Evolutionary conservation across 225 moss, liverwort and hornwort genomes (phyloP).

Genomic region (Polytrichum commune): DNA sequence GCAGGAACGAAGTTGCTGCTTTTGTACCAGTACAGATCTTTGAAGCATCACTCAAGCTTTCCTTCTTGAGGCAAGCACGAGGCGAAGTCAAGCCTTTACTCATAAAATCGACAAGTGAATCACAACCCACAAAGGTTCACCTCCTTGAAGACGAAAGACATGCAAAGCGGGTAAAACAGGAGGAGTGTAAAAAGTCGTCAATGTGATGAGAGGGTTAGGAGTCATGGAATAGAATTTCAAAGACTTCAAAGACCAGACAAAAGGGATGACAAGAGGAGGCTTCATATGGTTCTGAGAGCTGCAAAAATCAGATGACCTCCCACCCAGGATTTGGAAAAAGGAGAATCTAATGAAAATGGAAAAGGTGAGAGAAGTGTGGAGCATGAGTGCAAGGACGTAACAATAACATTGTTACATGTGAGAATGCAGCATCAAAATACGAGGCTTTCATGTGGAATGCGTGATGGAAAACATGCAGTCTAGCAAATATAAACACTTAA

Average conservation of each 20-base stretch:
- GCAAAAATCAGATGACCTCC: neutral
- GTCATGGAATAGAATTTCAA: neutral
- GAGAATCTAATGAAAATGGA: neutral
- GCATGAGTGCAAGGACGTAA: neutral
- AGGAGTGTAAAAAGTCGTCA: neutral
- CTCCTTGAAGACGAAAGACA: slow-evolving; percentile 3
- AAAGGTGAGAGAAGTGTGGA: neutral
- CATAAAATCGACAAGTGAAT: neutral
- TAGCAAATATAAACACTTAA: too few species aligned
- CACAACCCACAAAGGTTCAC: neutral
- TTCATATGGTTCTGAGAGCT: neutral
- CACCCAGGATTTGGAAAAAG: neutral
- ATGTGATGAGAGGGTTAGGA: neutral
- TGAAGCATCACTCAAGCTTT: slow-evolving; percentile 6
- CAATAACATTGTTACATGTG: neutral
- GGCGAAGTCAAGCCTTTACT: slow-evolving; percentile 1
- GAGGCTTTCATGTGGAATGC: too few species aligned
- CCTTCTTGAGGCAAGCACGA: neutral
- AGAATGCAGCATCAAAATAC: neutral
- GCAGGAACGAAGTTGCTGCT: slow-evolving; percentile 17
- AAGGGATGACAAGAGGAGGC: slow-evolving; percentile 1
- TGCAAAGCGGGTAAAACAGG: slow-evolving; percentile 1
- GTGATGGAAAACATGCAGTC: too few species aligned
- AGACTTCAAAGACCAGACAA: neutral
- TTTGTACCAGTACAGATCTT: slow-evolving; percentile 28